Conservation (phyloP, 2,329 filamentous ascomycete genomes). For the Hansfordia pulvinata region DNA sequence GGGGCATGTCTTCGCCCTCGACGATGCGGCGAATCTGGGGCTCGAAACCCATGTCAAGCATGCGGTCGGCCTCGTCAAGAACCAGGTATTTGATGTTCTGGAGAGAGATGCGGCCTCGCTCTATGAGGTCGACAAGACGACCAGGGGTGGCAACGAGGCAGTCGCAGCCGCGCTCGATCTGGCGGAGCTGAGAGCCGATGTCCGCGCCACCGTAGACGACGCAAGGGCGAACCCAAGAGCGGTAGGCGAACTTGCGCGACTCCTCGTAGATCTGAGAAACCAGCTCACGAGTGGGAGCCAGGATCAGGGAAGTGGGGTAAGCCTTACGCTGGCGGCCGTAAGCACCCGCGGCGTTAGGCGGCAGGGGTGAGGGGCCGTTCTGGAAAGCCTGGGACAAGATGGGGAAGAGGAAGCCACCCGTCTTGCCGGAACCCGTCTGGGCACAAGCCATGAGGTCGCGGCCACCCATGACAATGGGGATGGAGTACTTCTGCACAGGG, state of each 20-base stretch:
- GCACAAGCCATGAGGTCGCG: slow-evolving; percentile 99
- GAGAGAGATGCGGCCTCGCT: slow-evolving; percentile 94
- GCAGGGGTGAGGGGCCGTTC: slow-evolving; percentile 64
- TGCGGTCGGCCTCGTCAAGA: slow-evolving; percentile 97
- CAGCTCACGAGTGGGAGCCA: slow-evolving; percentile 94
- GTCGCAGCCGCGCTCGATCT: slow-evolving; percentile 96
- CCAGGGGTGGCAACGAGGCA: slow-evolving; percentile 93
- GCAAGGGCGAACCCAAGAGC: slow-evolving; percentile 96
- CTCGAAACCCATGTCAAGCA: slow-evolving; percentile 99
- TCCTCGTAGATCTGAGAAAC: slow-evolving; percentile 98
- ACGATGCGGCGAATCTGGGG: slow-evolving; percentile 98
- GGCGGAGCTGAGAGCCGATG: slow-evolving; percentile 93
- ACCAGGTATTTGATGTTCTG: slow-evolving; percentile 99
- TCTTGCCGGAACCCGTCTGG: slow-evolving; percentile 99
- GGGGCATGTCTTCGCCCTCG: slow-evolving; percentile 95
- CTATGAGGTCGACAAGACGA: slow-evolving; percentile 93
- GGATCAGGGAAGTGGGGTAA: slow-evolving; percentile 88
- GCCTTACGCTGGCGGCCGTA: slow-evolving; percentile 95
- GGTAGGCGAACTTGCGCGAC: slow-evolving; percentile 94
- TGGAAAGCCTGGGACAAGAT: slow-evolving; percentile 96
- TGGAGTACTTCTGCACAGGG: slow-evolving; percentile 98
- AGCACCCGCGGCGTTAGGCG: slow-evolving; percentile 48
- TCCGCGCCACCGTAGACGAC: slow-evolving; percentile 99
- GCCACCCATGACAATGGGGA: slow-evolving; percentile 95
- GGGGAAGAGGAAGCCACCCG: slow-evolving; percentile 97